Base-by-base conservation (phyloP, 768 basidiomycete genomes). In the Trichaptum fuscoviolaceum region DNA sequence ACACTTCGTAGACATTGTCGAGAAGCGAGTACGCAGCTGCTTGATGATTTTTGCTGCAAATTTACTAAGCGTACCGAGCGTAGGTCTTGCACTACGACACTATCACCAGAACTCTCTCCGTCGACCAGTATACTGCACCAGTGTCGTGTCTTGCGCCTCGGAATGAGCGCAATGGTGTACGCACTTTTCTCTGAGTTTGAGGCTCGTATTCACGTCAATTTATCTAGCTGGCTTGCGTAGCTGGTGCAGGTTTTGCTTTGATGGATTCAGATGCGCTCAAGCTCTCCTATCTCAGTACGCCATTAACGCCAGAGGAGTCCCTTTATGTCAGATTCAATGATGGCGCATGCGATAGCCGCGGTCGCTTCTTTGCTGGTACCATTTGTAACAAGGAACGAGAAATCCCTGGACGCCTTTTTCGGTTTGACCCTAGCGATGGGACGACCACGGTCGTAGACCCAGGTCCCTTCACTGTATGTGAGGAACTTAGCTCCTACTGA, bases 1-100 rank as follows among this genome's bases (percentile, higher is more conserved):
- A 42, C 88, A 90, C 75, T 90, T 91, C 73, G 86, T 90, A 60
- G 89, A 91, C 71, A 90, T 90, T 62, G 73, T 77, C 35, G 81
- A 83, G 68, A 78, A 80, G 67, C 85, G 84, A 78, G 87, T 84
- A 68, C 64, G 69, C 62, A 62, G 52, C 58, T 64, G 57, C 65
- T 57, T 26, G 58, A 25, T 30, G 64, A 42, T 58, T 23, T 35
- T 58, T 27, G 27, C 27, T 35, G 17, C 18, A n/a, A 42, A 10
- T 15, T 36, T 42, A 10, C 5, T 57, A 57, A 27, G 65, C 59
- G 30, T 58, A 57, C 63, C 57, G 20, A 23, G 57, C 66, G 36
- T 69, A 88, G 87, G 82, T 87, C 64, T 83, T 79, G 67, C 85
- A 85, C 71, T 79, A 84, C 67, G 76, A 85, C 67, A 81, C 76